Evolutionary conservation across 2,329 filamentous ascomycete species (phyloP).

Genomic region (Microdochium trichocladiopsis): DNA sequence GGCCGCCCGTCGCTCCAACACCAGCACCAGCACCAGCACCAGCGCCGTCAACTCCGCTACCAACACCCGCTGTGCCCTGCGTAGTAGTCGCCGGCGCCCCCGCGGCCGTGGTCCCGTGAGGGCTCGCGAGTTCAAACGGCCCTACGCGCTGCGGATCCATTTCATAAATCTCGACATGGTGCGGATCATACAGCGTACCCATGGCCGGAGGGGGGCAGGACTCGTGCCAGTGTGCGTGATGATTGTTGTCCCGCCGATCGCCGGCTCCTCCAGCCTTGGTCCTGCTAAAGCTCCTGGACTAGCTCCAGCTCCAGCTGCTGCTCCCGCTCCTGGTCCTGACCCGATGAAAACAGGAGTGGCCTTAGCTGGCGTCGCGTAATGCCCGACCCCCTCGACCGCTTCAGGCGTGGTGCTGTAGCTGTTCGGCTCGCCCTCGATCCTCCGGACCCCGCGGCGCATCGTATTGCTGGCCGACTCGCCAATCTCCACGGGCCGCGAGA

Average conservation of each 20-base stretch:
- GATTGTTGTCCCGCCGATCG: background rate
- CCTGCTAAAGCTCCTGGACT: no score
- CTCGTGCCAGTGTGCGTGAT: background rate
- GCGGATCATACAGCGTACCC: background rate
- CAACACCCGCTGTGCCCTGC: no score
- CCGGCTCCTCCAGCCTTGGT: background rate
- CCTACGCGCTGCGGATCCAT: background rate
- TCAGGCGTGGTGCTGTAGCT: background rate
- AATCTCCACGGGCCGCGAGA: slow-evolving; percentile 47
- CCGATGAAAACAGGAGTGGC: no score
- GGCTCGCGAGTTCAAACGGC: background rate
- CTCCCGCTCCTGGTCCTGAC: no score
- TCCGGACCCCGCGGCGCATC: background rate
- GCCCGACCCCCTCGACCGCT: background rate
- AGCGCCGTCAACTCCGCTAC: no score
- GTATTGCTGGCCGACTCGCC: slow-evolving; percentile 9
- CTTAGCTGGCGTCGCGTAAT: background rate
- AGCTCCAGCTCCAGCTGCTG: no score
- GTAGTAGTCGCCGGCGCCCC: no score
- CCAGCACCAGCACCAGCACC: no score
- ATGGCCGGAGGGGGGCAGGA: background rate
- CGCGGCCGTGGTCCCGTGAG: background rate
- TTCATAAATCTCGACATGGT: background rate
- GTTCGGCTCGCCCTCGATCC: background rate
- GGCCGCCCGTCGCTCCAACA: background rate